phyloP scores from a whole-genome alignment of 331 rosid genomes.

The Telfairia occidentalis region DNA sequence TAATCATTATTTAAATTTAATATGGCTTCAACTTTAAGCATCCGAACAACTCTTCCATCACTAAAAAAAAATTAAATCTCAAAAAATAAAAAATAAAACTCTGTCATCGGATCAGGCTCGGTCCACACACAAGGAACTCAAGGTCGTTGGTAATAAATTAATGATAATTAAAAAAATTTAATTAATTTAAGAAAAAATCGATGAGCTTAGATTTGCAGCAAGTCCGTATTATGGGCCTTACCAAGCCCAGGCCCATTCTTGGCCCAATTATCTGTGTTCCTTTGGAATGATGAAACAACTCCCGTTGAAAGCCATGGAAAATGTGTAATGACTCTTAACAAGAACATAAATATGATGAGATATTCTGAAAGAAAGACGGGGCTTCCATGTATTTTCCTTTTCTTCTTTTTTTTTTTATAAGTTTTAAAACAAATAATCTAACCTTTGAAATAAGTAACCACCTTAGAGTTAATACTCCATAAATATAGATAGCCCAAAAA shows the following conservation, averaged over 20 bases:
- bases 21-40: conserved; percentile 8
- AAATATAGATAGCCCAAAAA: background rate
- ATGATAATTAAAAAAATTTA: background rate
- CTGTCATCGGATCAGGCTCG: background rate
- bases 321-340: background rate
- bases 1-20: background rate
- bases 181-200: background rate
- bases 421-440: background rate
- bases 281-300: background rate
- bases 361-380: background rate
- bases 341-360: background rate
- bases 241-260: background rate
- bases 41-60: background rate
- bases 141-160: background rate
- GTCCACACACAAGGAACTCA: background rate
- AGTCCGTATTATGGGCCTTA: background rate
- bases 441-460: background rate
- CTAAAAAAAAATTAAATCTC: background rate
- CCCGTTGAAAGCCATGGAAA: background rate
- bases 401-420: too few species aligned
- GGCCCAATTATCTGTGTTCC: background rate
- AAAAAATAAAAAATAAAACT: background rate
- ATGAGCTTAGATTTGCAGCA: background rate
- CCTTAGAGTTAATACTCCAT: background rate
- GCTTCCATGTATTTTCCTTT: background rate